Evolutionary conservation across 257 asterid genomes (phyloP).

Genomic region (Voacanga thouarsii): DNA sequence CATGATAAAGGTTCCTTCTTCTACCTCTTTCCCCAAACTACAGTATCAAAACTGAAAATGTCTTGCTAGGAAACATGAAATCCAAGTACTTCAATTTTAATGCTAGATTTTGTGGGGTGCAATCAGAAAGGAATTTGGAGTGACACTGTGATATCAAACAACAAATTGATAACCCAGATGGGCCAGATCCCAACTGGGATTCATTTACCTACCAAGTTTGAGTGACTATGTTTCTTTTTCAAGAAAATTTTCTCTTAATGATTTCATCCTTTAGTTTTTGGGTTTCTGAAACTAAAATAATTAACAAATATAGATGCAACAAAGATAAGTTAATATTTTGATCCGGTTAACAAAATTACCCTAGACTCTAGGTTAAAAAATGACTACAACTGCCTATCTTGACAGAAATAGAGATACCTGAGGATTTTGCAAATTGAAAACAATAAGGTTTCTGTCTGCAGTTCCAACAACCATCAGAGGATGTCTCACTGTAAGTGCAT

Average conservation of each 20-base stretch:
- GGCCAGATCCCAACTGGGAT: background rate
- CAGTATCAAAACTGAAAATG: background rate
- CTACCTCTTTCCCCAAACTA: background rate
- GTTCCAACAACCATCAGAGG: conserved; percentile 98
- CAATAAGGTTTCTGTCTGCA: conserved; percentile 81
- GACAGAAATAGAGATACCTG: conserved; percentile 52
- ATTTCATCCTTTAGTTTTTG: background rate
- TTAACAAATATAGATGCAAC: background rate
- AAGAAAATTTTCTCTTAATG: background rate
- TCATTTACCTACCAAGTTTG: background rate
- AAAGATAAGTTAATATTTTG: background rate
- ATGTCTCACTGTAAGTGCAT: conserved; percentile 80
- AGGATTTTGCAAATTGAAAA: conserved; percentile 92
- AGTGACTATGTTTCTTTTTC: background rate
- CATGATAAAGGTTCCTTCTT: background rate
- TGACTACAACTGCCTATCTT: conserved; percentile 1
- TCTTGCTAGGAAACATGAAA: background rate
- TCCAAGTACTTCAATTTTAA: background rate
- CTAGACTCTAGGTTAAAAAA: background rate
- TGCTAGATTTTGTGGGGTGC: background rate
- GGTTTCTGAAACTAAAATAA: background rate
- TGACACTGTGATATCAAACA: background rate
- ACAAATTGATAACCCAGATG: background rate
- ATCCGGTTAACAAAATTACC: background rate
- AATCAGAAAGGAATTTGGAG: background rate